These are phyloP conservation scores for Nicotiana knightiana DNA, from an alignment of 257 asterid species.

Conservation along the genomic window DNA sequence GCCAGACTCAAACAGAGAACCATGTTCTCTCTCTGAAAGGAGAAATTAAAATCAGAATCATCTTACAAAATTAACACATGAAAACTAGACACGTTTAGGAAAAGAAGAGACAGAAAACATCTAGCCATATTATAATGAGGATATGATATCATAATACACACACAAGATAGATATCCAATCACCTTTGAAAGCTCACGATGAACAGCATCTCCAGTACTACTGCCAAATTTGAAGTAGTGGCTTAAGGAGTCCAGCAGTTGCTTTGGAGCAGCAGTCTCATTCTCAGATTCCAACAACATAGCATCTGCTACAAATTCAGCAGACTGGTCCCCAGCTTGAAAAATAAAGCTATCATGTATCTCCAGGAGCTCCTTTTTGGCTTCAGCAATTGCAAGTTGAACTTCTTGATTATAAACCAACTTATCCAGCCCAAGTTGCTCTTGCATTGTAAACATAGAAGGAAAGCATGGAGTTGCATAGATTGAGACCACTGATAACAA, in stretches of 20 bases:
- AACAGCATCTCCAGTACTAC: conserved; percentile 36
- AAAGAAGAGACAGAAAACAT: background rate
- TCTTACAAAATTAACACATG: conserved; percentile 14
- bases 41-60: conserved; percentile 11
- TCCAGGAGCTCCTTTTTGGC: conserved; percentile 53
- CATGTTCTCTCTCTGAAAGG: conserved; percentile 62
- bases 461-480: conserved; percentile 33
- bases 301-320: conserved; percentile 41
- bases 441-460: conserved; percentile 23
- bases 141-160: conserved; percentile 9
- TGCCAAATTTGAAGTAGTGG: conserved; percentile 33
- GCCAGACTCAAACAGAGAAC: conserved; percentile 61
- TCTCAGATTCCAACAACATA: conserved; percentile 45
- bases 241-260: conserved; percentile 56
- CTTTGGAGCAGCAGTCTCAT: conserved; percentile 49
- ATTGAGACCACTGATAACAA: conserved; percentile 53
- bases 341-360: conserved; percentile 36
- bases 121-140: background rate
- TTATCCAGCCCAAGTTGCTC: conserved; percentile 26
- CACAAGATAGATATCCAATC: conserved; percentile 9
- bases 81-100: conserved; percentile 1
- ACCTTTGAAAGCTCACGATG: conserved; percentile 63
- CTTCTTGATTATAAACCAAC: conserved; percentile 25
- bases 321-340: conserved; percentile 31
- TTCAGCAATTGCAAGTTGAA: conserved; percentile 40